Percentiles rank a stretch among this genome's conserved stretches.
Evolutionary conservation across 805 yeast genomes (phyloP).

Genomic region (Yarrowia phangngaensis): DNA sequence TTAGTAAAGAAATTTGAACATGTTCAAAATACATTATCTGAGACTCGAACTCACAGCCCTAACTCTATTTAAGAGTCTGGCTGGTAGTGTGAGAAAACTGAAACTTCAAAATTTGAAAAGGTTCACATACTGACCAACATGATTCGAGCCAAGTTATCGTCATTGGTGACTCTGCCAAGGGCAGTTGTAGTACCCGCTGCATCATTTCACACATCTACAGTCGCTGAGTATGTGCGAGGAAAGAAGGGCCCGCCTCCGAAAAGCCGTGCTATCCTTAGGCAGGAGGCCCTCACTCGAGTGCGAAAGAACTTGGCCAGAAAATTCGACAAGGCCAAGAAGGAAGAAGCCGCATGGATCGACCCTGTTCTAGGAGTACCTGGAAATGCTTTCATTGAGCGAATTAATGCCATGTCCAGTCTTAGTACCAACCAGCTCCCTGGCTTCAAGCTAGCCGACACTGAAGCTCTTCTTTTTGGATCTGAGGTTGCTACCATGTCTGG

Average conservation of each 20-base stretch:
- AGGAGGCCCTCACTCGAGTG: slow-evolving; percentile 29
- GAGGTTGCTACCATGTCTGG: slow-evolving; percentile 55
- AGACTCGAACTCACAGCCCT: slow-evolving; percentile 2
- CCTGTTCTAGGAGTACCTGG: slow-evolving; percentile 76
- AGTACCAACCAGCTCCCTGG: slow-evolving; percentile 61
- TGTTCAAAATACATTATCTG: too few relatives aligned
- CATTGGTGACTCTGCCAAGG: slow-evolving; percentile 18
- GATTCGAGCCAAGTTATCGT: slow-evolving; percentile 20
- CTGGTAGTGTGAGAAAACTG: slow-evolving; percentile 1
- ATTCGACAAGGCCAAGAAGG: slow-evolving; percentile 32
- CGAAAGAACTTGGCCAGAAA: slow-evolving; percentile 36
- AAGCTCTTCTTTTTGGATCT: slow-evolving; percentile 72
- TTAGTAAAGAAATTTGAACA: too few relatives aligned
- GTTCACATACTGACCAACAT: slow-evolving; percentile 9
- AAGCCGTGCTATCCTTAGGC: slow-evolving; percentile 4
- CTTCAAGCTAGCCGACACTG: slow-evolving; percentile 60
- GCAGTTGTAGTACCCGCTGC: slow-evolving; percentile 6
- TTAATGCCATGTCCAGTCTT: slow-evolving; percentile 62
- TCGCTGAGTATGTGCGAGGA: slow-evolving; percentile 7
- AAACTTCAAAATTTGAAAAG: slow-evolving; percentile 5
- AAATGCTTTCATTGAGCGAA: slow-evolving; percentile 64
- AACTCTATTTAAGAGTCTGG: neutral
- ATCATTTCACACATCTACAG: slow-evolving; percentile 20
- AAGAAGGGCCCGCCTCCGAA: slow-evolving; percentile 17
- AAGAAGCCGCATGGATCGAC: slow-evolving; percentile 49